These are phyloP conservation scores for Scedosporium apiospermum DNA, from an alignment of 2,329 filamentous ascomycete genomes.

Conservation along the genomic window DNA sequence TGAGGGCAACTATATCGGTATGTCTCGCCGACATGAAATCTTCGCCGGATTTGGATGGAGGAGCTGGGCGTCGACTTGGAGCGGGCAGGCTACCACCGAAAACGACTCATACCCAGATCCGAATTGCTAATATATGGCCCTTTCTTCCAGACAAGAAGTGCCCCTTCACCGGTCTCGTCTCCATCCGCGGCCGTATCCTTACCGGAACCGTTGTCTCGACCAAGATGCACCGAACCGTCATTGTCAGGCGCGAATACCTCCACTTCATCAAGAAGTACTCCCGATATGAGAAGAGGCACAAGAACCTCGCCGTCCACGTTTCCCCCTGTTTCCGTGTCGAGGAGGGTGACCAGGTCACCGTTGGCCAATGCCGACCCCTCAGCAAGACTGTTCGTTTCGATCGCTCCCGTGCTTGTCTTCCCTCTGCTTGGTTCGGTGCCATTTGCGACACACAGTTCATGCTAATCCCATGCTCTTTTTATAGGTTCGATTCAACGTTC, in stretches of 20 bases:
- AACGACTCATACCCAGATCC: neutral
- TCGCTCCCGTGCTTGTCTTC: neutral
- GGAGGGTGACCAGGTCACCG: constrained; percentile 98
- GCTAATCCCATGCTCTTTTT: neutral
- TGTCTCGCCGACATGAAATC: constrained; percentile 31
- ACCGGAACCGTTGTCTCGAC: constrained; percentile 98
- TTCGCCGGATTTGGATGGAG: neutral
- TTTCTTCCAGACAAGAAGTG: constrained; percentile 89
- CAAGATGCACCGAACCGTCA: constrained; percentile 99
- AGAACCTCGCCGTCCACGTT: constrained; percentile 98
- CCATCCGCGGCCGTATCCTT: constrained; percentile 99
- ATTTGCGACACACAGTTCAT: neutral
- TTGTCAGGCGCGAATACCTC: constrained; percentile 99
- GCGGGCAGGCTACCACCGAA: neutral
- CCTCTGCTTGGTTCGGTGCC: neutral
- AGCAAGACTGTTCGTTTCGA: constrained; percentile 88
- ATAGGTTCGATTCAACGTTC: constrained; percentile 98
- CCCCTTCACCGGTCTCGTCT: constrained; percentile 98
- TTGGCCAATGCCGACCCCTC: constrained; percentile 98
- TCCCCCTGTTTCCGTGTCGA: constrained; percentile 99
- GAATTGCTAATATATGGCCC: neutral
- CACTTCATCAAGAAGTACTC: constrained; percentile 99
- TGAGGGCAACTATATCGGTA: constrained; percentile 99
- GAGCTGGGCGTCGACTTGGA: neutral
- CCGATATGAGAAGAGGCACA: constrained; percentile 99